Conservation (phyloP, 371 early-diverging fungal genomes). For the Zychaea mexicana region DNA sequence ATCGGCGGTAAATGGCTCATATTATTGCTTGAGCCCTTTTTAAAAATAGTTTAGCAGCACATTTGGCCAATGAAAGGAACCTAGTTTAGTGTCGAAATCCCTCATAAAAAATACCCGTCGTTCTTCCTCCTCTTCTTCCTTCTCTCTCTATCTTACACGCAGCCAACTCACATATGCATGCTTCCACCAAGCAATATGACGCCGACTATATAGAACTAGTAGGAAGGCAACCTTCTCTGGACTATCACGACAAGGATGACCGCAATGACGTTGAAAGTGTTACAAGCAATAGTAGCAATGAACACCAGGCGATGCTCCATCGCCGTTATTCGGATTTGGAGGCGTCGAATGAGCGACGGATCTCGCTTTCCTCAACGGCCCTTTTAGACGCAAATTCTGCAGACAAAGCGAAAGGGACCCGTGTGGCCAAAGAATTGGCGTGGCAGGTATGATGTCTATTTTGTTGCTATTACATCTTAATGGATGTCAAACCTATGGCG, state of each 20-base stretch:
- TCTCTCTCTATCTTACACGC: background rate
- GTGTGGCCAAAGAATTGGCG: background rate
- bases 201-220: conserved; percentile 32
- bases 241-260: conserved; percentile 8
- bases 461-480: background rate
- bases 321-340: conserved; percentile 8
- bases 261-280: conserved; percentile 23
- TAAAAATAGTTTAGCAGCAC: background rate
- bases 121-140: background rate
- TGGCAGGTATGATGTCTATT: background rate
- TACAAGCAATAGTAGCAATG: conserved; percentile 15
- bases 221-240: conserved; percentile 4
- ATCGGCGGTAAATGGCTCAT: background rate
- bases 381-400: background rate
- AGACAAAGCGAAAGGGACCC: background rate
- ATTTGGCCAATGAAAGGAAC: background rate
- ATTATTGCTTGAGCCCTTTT: background rate
- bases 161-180: conserved; percentile 6
- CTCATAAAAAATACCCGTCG: background rate
- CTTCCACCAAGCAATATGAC: conserved; percentile 5
- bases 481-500: too few species aligned
- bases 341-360: background rate
- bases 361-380: conserved; percentile 1
- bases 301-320: conserved; percentile 9
- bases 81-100: background rate